Percentiles rank a stretch among this genome's conserved stretches.
Conservation (phyloP, 2,329 filamentous ascomycete species). For the Penicillium sp. region DNA sequence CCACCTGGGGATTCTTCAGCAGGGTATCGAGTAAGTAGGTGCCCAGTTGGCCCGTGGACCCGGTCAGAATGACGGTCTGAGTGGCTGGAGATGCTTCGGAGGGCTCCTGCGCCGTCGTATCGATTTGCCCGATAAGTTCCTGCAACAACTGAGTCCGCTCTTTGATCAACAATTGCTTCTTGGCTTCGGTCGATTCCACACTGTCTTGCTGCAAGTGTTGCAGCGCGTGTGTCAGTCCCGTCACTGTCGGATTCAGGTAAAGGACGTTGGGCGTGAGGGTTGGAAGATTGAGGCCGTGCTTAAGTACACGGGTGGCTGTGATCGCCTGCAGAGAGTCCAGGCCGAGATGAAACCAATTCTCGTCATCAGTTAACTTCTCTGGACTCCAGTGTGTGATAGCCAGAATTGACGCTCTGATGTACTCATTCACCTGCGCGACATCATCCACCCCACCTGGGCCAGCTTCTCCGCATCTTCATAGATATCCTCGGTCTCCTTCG, state of each 20-base stretch:
- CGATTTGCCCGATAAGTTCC: neutral
- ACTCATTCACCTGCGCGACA: neutral
- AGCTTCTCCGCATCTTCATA: slow-evolving; percentile 1
- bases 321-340: slow-evolving; percentile 4
- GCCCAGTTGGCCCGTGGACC: neutral
- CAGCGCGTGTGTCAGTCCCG: neutral
- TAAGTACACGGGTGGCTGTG: neutral
- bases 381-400: neutral
- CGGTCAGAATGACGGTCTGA: neutral
- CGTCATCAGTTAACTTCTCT: neutral
- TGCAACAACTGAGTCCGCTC: neutral
- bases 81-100: neutral
- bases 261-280: neutral
- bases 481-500: neutral
- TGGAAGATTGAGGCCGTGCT: neutral
- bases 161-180: neutral
- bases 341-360: slow-evolving; percentile 3
- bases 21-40: neutral
- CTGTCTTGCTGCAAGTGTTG: neutral
- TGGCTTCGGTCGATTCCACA: neutral
- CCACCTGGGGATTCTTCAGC: neutral
- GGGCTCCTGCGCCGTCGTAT: neutral
- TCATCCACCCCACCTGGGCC: neutral
- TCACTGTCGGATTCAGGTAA: slow-evolving; percentile 1
- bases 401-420: neutral